Evolutionary conservation across 176 grass and related monocot genomes (phyloP).

Genomic region (Oryza officinalis): DNA sequence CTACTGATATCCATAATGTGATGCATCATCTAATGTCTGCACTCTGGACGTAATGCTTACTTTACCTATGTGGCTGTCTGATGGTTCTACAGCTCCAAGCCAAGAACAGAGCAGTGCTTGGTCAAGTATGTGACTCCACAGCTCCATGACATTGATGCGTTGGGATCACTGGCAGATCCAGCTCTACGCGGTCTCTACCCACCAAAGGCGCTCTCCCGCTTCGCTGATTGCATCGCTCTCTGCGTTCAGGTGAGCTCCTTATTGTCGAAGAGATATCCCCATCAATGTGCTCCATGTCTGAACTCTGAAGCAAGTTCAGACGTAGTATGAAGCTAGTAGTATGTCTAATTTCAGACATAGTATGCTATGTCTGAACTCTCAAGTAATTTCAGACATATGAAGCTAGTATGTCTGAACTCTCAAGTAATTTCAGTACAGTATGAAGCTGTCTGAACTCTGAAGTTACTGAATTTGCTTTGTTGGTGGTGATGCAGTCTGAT

Average conservation of each 20-base stretch:
- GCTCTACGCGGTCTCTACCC: conserved; percentile 81
- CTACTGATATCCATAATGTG: not conserved
- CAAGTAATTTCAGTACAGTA: too few relatives aligned
- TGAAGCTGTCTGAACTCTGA: not conserved
- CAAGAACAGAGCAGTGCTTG: conserved; percentile 59
- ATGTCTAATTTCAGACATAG: not conserved
- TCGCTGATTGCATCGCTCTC: conserved; percentile 64
- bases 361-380: too few relatives aligned
- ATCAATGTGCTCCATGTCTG: not conserved
- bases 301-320: not conserved
- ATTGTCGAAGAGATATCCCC: conserved; percentile 10
- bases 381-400: too few relatives aligned
- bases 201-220: conserved; percentile 72
- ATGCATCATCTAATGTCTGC: not conserved
- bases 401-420: not conserved
- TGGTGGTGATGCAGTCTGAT: conserved; percentile 54
- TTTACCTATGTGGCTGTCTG: not conserved
- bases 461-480: not conserved
- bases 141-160: conserved; percentile 66
- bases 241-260: conserved; percentile 69
- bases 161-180: conserved; percentile 70
- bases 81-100: conserved; percentile 56
- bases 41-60: not conserved
- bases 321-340: not conserved
- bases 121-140: conserved; percentile 70